Base-by-base conservation (phyloP, 257 asterid genomes). In the Nicotiana attenuata region DNA sequence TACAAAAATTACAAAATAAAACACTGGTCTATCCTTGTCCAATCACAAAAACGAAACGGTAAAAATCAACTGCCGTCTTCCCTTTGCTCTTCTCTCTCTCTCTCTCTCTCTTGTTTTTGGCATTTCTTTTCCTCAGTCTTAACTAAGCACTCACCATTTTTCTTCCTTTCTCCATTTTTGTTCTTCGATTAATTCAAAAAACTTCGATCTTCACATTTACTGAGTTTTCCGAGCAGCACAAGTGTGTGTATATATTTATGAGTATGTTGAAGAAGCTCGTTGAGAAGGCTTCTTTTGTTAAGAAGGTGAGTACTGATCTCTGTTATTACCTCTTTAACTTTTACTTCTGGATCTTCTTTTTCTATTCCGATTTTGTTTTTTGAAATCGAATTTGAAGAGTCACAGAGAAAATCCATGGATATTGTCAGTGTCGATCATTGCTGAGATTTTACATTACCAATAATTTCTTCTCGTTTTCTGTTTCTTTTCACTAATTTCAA, bases 221-320 rank as follows among this genome's bases (percentile, higher is more conserved):
- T 8, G 78, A 5, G 77, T n/a, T 38, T 20, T 69, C 13, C 57
- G 11, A 55, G 31, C 56, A 5, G 77, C 47, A 5, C 31, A 11
- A 24, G 67, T 7, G 45, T 57, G 63, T 0, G 16, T 29, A 4
- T 17, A 4, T 57, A 7, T 68, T 67, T 35, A 38, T 10, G 11
- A 45, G 59, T 73, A 73, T 73, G 79, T 73, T 73, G 82, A 94
- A 91, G 93, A 93, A 92, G 86, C 94, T 94, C 13, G 97, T 94
- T 45, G 98, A 94, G 81, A 94, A 92, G 92, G 97, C 97, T 87
- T 93, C 96, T 65, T 68, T 93, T 73, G 76, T 19, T 57, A 93
- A 93, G 90, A 94, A 94, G 97, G 97, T 92, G 73, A 85, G 65
- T 69, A 29, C 33, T 29, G 35, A 45, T 22, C 41, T 57, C 60